These are phyloP conservation scores for Neofusicoccum laricinum DNA, from an alignment of 2,329 filamentous ascomycete genomes.

Conservation along the genomic window DNA sequence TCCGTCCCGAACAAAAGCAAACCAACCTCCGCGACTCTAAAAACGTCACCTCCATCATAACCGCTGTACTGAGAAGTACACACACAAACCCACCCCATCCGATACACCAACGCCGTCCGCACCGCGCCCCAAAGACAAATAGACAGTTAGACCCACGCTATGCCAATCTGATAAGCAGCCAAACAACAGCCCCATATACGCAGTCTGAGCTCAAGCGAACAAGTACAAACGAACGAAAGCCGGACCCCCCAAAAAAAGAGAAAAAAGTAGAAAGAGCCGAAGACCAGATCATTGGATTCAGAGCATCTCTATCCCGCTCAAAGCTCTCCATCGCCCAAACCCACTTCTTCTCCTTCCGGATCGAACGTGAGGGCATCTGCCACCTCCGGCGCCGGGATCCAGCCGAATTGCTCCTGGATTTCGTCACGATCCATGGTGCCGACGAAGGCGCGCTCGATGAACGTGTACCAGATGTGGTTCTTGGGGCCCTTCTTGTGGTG, in stretches of 20 bases:
- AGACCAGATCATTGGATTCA: too few species aligned
- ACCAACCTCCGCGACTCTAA: too few species aligned
- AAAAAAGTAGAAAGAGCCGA: not conserved
- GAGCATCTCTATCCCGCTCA: not conserved
- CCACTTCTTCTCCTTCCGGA: not conserved
- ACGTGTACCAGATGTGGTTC: constrained; percentile 74
- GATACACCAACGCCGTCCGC: not conserved
- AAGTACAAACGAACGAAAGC: not conserved
- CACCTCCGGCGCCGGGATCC: not conserved
- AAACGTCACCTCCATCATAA: too few species aligned
- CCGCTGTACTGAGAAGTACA: too few species aligned
- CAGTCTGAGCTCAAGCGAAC: not conserved
- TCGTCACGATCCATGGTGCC: constrained; percentile 66
- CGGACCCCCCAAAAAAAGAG: not conserved
- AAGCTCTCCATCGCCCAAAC: constrained; percentile 6
- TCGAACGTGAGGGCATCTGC: not conserved
- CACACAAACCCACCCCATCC: too few species aligned
- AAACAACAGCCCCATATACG: not conserved
- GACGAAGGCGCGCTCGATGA: constrained; percentile 76
- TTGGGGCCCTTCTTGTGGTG: constrained; percentile 36
- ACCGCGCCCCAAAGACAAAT: not conserved
- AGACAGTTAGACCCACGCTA: not conserved
- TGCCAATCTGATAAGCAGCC: not conserved
- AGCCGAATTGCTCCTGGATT: constrained; percentile 45
- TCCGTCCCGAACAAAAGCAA: too few species aligned